A percentile compares a stretch with the other conserved stretches of the same genome.
phyloP scores from a whole-genome alignment of 2,329 filamentous ascomycete genomes.

The Rutstroemia sydowiana region DNA sequence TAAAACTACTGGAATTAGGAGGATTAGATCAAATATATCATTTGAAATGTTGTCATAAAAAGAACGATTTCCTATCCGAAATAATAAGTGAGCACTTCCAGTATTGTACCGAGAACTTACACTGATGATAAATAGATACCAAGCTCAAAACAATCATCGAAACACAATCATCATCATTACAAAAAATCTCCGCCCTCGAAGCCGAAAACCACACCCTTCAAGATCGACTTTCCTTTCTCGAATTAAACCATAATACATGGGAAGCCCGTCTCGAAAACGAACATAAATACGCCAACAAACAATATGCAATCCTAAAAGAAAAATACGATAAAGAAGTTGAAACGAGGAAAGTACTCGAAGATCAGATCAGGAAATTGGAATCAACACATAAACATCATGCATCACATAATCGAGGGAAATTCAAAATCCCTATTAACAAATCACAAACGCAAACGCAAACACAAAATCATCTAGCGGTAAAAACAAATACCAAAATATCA shows the following conservation, averaged over 20 bases:
- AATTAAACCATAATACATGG: constrained; percentile 15
- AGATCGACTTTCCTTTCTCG: constrained; percentile 16
- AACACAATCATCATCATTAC: background rate
- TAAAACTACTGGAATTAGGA: constrained; percentile 38
- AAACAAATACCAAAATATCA: background rate
- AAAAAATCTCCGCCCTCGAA: constrained; percentile 10
- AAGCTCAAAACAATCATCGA: constrained; percentile 16
- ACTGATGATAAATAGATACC: constrained; percentile 11
- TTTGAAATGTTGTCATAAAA: constrained; percentile 37
- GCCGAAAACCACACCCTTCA: constrained; percentile 12
- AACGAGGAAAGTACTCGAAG: constrained; percentile 13
- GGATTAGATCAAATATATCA: constrained; percentile 43
- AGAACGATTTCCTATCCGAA: constrained; percentile 27
- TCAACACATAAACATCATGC: constrained; percentile 2
- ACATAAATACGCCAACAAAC: constrained; percentile 17
- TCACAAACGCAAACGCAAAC: constrained; percentile 6
- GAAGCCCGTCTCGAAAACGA: constrained; percentile 18
- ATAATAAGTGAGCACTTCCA: constrained; percentile 30
- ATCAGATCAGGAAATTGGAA: constrained; percentile 12
- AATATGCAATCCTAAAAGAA: constrained; percentile 18
- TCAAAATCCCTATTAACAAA: constrained; percentile 1
- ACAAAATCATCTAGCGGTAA: background rate
- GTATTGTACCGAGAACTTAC: too few relatives aligned
- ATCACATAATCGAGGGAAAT: constrained; percentile 13
- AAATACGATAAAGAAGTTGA: constrained; percentile 17